Percentiles rank a stretch among this genome's conserved stretches.
phyloP scores from a whole-genome alignment of 441 rosid genomes.

The Gossypium davidsonii region DNA sequence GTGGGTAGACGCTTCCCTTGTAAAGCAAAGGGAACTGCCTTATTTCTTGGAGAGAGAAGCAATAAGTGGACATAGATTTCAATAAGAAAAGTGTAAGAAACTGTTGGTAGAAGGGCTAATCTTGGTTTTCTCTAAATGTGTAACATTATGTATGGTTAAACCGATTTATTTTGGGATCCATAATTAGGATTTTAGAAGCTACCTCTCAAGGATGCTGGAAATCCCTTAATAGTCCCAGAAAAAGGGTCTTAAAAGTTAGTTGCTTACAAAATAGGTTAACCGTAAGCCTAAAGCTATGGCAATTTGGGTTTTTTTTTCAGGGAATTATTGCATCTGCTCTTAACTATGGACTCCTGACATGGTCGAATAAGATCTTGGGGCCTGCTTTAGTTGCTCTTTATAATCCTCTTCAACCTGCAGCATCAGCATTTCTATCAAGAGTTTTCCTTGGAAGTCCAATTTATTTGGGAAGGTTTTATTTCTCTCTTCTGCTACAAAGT shows the following conservation, averaged over 20 bases:
- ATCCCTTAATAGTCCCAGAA: background rate
- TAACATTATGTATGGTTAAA: background rate
- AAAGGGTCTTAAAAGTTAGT: background rate
- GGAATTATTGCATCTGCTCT: slow-evolving; percentile 85
- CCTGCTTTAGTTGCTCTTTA: slow-evolving; percentile 95
- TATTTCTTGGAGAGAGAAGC: background rate
- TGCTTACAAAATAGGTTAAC: background rate
- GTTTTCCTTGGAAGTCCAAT: slow-evolving; percentile 88
- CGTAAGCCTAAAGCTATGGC: background rate
- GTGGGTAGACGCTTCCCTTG: background rate
- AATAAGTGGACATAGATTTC: background rate
- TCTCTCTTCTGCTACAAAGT: slow-evolving; percentile 5
- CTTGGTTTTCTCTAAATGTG: background rate
- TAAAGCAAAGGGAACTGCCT: background rate
- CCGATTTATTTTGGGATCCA: background rate
- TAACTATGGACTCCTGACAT: slow-evolving; percentile 79
- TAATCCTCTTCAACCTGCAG: slow-evolving; percentile 93
- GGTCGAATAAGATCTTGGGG: slow-evolving; percentile 95
- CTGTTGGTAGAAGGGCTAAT: background rate
- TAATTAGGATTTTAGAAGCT: slow-evolving; percentile 1
- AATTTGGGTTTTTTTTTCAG: slow-evolving; percentile 27
- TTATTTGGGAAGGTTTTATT: slow-evolving; percentile 79
- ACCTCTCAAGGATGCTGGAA: background rate
- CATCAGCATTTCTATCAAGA: slow-evolving; percentile 79
- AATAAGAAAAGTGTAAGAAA: background rate